Evolutionary conservation across 352 stramenopile genomes (phyloP).

Genomic region (Pythium rishiriense): DNA sequence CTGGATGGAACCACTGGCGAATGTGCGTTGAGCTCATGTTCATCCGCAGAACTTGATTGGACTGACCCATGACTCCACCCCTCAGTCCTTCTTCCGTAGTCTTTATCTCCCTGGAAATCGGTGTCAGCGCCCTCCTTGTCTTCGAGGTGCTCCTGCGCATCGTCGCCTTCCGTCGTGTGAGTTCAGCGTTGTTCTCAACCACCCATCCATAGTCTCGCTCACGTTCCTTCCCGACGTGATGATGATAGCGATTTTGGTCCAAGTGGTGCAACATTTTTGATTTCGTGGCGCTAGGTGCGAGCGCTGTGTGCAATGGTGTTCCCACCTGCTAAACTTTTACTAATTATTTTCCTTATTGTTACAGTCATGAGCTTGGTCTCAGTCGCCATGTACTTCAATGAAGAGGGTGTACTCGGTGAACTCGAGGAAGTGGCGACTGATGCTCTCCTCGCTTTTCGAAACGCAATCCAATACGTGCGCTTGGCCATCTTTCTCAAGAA

Average conservation of each 20-base stretch:
- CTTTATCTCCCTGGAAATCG: conserved; percentile 83
- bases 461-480: conserved; percentile 78
- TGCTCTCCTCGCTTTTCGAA: conserved; percentile 73
- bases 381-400: conserved; percentile 82
- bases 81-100: conserved; percentile 63
- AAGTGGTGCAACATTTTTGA: conserved; percentile 89
- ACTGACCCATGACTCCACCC: not conserved
- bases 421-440: conserved; percentile 83
- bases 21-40: conserved; percentile 67
- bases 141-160: conserved; percentile 84
- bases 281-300: conserved; percentile 62
- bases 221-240: not conserved
- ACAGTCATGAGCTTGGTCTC: conserved; percentile 81
- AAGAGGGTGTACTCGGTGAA: conserved; percentile 77
- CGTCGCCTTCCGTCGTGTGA: conserved; percentile 70
- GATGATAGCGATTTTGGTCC: conserved; percentile 80
- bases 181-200: conserved; percentile 3
- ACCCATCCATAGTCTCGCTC: not conserved
- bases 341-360: too few relatives aligned
- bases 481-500: conserved; percentile 84
- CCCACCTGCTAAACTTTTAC: too few relatives aligned
- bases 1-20: conserved; percentile 69
- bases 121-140: conserved; percentile 68
- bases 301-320: not conserved
- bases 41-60: not conserved